A percentile compares a stretch with the other conserved stretches of the same genome.
Evolutionary conservation across 192 early-diverging fungal genomes (phyloP).

Genomic region (Physocladia obscura): DNA sequence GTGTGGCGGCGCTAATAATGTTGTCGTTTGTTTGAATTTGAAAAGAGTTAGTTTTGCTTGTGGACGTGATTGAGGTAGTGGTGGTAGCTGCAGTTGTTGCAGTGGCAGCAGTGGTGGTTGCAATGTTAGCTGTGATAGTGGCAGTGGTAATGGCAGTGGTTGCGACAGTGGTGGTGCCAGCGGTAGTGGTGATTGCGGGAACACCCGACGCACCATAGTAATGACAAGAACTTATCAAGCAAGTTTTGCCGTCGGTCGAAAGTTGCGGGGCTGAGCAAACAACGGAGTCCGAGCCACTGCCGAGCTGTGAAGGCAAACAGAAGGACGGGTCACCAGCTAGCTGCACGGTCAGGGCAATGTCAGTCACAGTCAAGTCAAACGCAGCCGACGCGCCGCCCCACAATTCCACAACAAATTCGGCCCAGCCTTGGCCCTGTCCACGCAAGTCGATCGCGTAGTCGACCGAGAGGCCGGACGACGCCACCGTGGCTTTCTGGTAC

Average conservation of each 20-base stretch:
- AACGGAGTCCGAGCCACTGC: not conserved
- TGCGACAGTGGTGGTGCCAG: not conserved
- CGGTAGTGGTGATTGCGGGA: not conserved
- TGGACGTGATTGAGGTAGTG: too few species aligned
- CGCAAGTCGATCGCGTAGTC: conserved; percentile 1
- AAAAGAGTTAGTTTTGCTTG: too few species aligned
- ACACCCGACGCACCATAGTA: not conserved
- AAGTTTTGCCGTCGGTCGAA: not conserved
- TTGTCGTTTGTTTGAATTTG: too few species aligned
- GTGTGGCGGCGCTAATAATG: too few species aligned
- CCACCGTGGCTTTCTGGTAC: conserved; percentile 1
- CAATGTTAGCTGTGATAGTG: not conserved
- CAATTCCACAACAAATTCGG: conserved; percentile 12
- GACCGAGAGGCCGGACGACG: not conserved
- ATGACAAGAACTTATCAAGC: not conserved
- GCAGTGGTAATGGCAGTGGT: not conserved
- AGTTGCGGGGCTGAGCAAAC: not conserved
- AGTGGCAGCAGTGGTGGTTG: too few species aligned
- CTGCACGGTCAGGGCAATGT: not conserved
- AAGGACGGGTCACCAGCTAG: not conserved
- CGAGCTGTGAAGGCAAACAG: not conserved
- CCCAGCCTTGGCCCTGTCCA: conserved; percentile 10
- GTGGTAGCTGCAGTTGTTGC: too few species aligned
- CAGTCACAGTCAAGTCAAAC: not conserved
- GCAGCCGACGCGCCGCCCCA: not conserved